Evolutionary conservation across 176 grass and related monocot genomes (phyloP).

Genomic region (Dactylis glomerata): DNA sequence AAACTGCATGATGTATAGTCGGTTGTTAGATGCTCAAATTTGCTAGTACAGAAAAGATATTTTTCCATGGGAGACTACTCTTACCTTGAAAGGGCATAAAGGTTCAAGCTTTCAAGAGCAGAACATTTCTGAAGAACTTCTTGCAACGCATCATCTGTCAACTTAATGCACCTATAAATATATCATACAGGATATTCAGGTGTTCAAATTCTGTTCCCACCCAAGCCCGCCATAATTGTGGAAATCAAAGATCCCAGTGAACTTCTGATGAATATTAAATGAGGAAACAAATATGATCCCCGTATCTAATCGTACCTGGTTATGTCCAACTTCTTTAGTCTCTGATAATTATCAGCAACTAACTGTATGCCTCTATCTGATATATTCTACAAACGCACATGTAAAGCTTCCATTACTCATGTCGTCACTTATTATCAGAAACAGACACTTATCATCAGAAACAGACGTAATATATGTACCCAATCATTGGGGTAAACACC

Average conservation of each 20-base stretch:
- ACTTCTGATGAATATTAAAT: neutral
- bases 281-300: neutral
- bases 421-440: neutral
- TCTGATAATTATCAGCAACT: constrained; percentile 66
- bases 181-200: neutral
- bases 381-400: constrained; percentile 62
- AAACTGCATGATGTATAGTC: constrained; percentile 55
- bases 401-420: neutral
- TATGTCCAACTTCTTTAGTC: constrained; percentile 73
- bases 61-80: constrained; percentile 42
- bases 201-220: constrained; percentile 15
- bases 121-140: constrained; percentile 75
- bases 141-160: constrained; percentile 73
- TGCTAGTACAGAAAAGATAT: neutral
- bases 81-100: constrained; percentile 90
- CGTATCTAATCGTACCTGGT: constrained; percentile 60
- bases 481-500: neutral
- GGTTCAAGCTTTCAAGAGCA: constrained; percentile 81
- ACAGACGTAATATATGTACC: neutral
- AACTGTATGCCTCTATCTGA: constrained; percentile 55
- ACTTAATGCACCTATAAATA: constrained; percentile 75
- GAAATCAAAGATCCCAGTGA: neutral
- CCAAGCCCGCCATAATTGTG: neutral
- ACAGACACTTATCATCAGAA: neutral
- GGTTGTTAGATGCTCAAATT: constrained; percentile 22